Conservation (phyloP, 208 protist genomes). For the Naegleria lovaniensis region DNA sequence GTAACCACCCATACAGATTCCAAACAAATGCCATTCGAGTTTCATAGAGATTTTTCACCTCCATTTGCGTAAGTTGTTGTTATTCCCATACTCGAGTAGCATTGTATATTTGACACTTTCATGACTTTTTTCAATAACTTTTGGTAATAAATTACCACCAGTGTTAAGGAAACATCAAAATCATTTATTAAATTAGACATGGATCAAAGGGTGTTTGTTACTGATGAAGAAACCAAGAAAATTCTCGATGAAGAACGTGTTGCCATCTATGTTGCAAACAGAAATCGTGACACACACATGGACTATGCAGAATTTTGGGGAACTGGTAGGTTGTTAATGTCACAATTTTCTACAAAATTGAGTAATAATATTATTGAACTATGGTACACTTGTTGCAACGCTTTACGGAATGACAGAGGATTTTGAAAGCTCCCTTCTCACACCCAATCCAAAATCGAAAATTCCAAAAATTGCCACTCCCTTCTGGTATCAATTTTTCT, state of each 20-base stretch:
- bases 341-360: too few species aligned
- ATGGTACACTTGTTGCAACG: too few species aligned
- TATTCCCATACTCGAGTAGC: too few species aligned
- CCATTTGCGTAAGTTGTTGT: neutral
- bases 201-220: neutral
- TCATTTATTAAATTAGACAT: neutral
- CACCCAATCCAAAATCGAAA: neutral
- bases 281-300: neutral
- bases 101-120: too few species aligned
- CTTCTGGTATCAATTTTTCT: neutral
- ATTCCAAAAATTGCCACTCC: neutral
- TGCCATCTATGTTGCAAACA: neutral
- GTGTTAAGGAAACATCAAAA: neutral
- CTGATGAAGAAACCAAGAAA: neutral
- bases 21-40: neutral
- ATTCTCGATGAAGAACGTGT: neutral
- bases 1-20: neutral
- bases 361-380: too few species aligned
- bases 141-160: neutral
- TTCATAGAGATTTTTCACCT: neutral
- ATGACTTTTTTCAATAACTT: too few species aligned
- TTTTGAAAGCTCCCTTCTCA: neutral
- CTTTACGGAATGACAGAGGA: too few species aligned
- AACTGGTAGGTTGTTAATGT: neutral
- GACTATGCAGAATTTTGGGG: neutral